phyloP scores from a whole-genome alignment of 106 monocot genomes.

The Agapanthus africanus region DNA sequence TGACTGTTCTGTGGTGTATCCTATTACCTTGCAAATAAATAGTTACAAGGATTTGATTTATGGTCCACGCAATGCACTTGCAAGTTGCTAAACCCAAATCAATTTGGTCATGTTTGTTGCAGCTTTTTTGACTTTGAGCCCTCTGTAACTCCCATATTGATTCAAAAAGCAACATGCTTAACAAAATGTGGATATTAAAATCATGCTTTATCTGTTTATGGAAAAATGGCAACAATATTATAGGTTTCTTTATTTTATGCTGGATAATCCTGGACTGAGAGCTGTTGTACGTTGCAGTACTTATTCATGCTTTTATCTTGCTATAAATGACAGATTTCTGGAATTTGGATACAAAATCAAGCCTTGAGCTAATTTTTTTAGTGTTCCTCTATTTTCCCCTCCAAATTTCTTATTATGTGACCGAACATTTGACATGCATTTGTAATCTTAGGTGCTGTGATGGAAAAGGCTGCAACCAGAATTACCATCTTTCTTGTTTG shows the following conservation, averaged over 20 bases:
- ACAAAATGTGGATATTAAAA: too few species aligned
- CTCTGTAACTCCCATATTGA: neutral
- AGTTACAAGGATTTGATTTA: neutral
- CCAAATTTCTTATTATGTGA: neutral
- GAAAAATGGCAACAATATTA: too few species aligned
- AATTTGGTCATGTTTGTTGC: neutral
- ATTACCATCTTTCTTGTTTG: conserved; percentile 71
- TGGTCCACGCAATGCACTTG: neutral
- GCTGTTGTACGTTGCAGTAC: neutral
- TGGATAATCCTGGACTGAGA: neutral
- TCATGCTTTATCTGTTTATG: conserved; percentile 1
- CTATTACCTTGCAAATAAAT: neutral
- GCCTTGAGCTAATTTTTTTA: neutral
- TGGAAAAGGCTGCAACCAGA: conserved; percentile 62
- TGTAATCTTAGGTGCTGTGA: conserved; percentile 47
- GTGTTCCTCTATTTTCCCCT: neutral
- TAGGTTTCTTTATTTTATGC: neutral
- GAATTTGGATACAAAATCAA: neutral
- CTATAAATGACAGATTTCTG: too few species aligned
- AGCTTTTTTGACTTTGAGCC: neutral
- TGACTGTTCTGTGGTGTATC: neutral
- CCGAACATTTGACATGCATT: conserved; percentile 4
- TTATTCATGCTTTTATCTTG: neutral
- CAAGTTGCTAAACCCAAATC: neutral
- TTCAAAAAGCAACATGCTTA: too few species aligned